phyloP scores from a whole-genome alignment of 2,329 filamentous ascomycete genomes.

The Geosmithia flava region DNA sequence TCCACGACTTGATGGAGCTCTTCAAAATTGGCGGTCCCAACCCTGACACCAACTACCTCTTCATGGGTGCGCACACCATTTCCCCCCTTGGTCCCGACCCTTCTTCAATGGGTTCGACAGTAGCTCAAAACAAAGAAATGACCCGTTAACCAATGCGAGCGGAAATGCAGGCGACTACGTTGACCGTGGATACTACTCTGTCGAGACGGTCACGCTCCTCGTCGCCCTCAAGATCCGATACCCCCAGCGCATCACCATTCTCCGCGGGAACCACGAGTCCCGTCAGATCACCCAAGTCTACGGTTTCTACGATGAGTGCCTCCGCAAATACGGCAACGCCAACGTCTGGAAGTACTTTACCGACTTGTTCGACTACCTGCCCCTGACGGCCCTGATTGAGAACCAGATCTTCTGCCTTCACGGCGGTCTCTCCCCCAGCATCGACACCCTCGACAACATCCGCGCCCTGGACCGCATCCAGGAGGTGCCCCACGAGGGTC shows the following conservation, averaged over 20 bases:
- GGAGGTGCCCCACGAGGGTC: slow-evolving; percentile 95
- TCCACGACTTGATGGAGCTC: slow-evolving; percentile 97
- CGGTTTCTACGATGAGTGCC: slow-evolving; percentile 97
- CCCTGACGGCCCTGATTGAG: slow-evolving; percentile 92
- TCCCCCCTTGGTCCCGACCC: not conserved
- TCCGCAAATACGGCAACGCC: slow-evolving; percentile 97
- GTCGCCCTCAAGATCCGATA: slow-evolving; percentile 97
- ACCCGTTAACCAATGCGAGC: no score
- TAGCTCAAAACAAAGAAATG: no score
- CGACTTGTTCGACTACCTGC: slow-evolving; percentile 97
- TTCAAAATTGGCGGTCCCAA: slow-evolving; percentile 98
- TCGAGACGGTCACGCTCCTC: slow-evolving; percentile 93
- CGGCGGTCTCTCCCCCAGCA: slow-evolving; percentile 90
- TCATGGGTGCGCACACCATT: slow-evolving; percentile 63
- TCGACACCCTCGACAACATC: slow-evolving; percentile 93
- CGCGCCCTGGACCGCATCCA: slow-evolving; percentile 90
- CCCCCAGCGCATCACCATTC: slow-evolving; percentile 93
- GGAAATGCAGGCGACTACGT: slow-evolving; percentile 73
- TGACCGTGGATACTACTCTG: slow-evolving; percentile 96
- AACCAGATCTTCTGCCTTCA: slow-evolving; percentile 99
- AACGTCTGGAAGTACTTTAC: slow-evolving; percentile 99
- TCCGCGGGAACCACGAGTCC: slow-evolving; percentile 97
- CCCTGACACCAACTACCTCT: slow-evolving; percentile 97
- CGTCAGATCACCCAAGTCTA: slow-evolving; percentile 99
- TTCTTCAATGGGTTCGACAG: not conserved